Percentiles rank a stretch among this genome's conserved stretches.
phyloP scores from a whole-genome alignment of 129 eudicot species.

The Lonicera japonica region DNA sequence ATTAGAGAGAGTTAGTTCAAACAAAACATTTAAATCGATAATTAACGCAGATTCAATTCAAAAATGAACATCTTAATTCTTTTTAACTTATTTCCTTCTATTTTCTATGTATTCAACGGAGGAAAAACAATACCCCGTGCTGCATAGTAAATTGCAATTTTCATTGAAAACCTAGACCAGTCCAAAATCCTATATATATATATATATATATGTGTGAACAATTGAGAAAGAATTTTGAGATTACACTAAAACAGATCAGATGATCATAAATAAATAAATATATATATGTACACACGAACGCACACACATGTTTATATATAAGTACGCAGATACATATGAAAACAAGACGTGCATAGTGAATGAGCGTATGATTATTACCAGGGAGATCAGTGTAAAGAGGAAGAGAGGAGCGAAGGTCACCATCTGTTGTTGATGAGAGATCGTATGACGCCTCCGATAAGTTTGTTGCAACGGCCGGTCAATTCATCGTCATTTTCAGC shows the following conservation, averaged over 20 bases:
- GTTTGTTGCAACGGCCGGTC: not conserved
- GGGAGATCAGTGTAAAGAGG: conserved; percentile 25
- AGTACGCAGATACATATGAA: no score
- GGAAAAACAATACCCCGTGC: not conserved
- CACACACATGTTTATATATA: no score
- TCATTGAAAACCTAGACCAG: not conserved
- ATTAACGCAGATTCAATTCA: no score
- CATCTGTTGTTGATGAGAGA: conserved; percentile 7
- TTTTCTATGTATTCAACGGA: not conserved
- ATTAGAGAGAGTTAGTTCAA: not conserved
- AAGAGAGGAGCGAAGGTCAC: conserved; percentile 23
- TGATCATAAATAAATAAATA: not conserved
- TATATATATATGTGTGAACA: not conserved
- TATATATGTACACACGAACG: not conserved
- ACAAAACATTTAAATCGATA: not conserved
- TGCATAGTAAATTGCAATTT: not conserved
- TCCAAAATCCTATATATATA: not conserved
- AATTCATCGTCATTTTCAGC: not conserved
- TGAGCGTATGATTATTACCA: conserved; percentile 14
- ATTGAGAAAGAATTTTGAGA: not conserved
- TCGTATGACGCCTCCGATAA: no score
- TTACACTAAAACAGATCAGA: not conserved
- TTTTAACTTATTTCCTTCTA: no score
- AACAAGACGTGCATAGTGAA: no score
- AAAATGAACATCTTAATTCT: not conserved